These are phyloP conservation scores for Trichophyton verrucosum DNA, from an alignment of 2,329 filamentous ascomycete species.

Conservation along the genomic window DNA sequence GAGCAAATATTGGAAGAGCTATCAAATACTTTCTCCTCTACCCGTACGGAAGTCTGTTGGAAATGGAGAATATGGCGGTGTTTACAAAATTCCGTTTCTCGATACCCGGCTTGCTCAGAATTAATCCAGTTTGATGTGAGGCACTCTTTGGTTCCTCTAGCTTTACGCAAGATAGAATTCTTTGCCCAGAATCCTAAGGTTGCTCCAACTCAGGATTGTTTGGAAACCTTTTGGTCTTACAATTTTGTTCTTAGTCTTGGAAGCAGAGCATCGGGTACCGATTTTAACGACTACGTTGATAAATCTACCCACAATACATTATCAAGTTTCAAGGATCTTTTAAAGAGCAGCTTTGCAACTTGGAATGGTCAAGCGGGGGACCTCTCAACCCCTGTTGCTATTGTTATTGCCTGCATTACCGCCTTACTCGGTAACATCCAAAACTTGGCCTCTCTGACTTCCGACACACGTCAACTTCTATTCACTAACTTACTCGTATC, in stretches of 20 bases:
- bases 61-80: conserved; percentile 33
- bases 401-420: conserved; percentile 24
- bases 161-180: conserved; percentile 21
- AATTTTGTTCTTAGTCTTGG: conserved; percentile 21
- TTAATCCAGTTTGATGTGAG: conserved; percentile 15
- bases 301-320: conserved; percentile 13
- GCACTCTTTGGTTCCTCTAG: conserved; percentile 19
- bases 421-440: conserved; percentile 23
- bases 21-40: conserved; percentile 11
- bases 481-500: conserved; percentile 23
- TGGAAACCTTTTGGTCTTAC: conserved; percentile 30
- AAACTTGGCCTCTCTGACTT: conserved; percentile 20
- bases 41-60: conserved; percentile 23
- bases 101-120: conserved; percentile 18
- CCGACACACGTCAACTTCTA: conserved; percentile 22
- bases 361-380: conserved; percentile 30
- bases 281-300: conserved; percentile 15
- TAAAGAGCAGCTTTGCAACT: conserved; percentile 17
- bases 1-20: not conserved
- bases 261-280: conserved; percentile 15
- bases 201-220: conserved; percentile 13
- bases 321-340: conserved; percentile 15
- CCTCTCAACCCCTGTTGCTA: conserved; percentile 19
- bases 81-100: conserved; percentile 23
- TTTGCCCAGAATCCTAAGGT: conserved; percentile 19